A percentile compares a stretch with the other conserved stretches of the same genome.
These are phyloP conservation scores for Neonectria coccinea DNA, from an alignment of 2,329 filamentous ascomycete species.

Conservation along the genomic window DNA sequence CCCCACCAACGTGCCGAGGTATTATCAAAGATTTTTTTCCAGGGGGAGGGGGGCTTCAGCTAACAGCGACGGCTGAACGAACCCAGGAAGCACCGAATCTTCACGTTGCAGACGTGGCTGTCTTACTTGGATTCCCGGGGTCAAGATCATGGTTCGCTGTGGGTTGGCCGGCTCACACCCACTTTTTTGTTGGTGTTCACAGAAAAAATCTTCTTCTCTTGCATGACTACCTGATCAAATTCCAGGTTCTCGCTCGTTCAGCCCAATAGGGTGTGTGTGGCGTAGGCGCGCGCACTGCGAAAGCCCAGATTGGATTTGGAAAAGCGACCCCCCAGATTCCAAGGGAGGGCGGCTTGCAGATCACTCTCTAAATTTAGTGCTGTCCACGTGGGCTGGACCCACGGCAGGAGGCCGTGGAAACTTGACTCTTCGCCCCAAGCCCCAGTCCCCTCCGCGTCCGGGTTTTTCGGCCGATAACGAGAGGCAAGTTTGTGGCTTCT, in stretches of 20 bases:
- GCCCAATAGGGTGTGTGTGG: not conserved
- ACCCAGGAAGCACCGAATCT: not conserved
- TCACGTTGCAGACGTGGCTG: not conserved
- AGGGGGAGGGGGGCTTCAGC: not conserved
- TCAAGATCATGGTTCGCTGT: not conserved
- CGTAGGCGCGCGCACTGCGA: not conserved
- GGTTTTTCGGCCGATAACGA: conserved; percentile 26
- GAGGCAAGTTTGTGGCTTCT: conserved; percentile 2
- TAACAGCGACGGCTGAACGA: not conserved
- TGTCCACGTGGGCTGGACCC: conserved; percentile 24
- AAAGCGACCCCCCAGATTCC: conserved; percentile 9
- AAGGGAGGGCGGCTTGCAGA: conserved; percentile 20
- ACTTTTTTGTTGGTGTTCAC: not conserved
- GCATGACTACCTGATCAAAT: not conserved
- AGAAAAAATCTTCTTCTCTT: not conserved
- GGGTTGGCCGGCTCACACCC: not conserved
- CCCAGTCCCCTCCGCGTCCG: conserved; percentile 1
- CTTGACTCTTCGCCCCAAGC: conserved; percentile 15
- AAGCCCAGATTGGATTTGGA: not conserved
- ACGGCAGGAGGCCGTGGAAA: conserved; percentile 2
- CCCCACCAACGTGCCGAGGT: conserved; percentile 2
- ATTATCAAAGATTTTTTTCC: not conserved
- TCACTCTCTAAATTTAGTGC: conserved; percentile 29
- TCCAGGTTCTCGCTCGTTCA: not conserved
- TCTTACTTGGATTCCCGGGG: not conserved